A percentile compares a stretch with the other conserved stretches of the same genome.
These are phyloP conservation scores for Plasmodium coatneyi DNA, from an alignment of 169 alveolate genomes.

Conservation along the genomic window DNA sequence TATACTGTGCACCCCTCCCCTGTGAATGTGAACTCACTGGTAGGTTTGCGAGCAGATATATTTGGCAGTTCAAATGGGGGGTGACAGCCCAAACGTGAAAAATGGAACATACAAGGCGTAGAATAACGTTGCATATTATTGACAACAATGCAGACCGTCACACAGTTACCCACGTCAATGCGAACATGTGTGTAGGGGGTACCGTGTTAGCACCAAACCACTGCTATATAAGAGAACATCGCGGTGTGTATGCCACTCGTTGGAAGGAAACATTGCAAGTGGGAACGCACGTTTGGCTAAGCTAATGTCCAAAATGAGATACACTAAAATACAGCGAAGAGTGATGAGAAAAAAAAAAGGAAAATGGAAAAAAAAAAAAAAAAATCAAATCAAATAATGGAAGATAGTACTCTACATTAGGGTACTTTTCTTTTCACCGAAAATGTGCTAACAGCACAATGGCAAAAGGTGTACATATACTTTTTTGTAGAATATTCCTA, in stretches of 20 bases:
- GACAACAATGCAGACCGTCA: not conserved
- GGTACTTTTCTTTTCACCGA: not conserved
- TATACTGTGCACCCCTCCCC: not conserved
- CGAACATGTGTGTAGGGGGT: not conserved
- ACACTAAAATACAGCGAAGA: not conserved
- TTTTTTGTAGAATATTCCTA: not conserved
- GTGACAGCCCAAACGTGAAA: not conserved
- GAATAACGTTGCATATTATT: not conserved
- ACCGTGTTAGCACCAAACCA: not conserved
- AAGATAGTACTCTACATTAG: not conserved
- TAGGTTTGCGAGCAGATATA: not conserved
- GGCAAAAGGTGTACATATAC: not conserved
- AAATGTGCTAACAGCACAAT: not conserved
- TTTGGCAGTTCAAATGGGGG: not conserved
- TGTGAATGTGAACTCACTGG: not conserved
- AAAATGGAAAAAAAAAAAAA: not conserved
- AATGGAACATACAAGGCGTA: not conserved
- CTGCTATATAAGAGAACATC: not conserved
- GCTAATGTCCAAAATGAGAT: not conserved
- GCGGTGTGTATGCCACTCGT: not conserved
- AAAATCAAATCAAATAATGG: not conserved
- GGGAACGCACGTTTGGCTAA: not conserved
- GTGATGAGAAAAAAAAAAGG: not conserved
- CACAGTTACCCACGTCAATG: not conserved
- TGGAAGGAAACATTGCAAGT: not conserved